Conservation (phyloP, 352 stramenopile species). For the Pythium diclinum region DNA sequence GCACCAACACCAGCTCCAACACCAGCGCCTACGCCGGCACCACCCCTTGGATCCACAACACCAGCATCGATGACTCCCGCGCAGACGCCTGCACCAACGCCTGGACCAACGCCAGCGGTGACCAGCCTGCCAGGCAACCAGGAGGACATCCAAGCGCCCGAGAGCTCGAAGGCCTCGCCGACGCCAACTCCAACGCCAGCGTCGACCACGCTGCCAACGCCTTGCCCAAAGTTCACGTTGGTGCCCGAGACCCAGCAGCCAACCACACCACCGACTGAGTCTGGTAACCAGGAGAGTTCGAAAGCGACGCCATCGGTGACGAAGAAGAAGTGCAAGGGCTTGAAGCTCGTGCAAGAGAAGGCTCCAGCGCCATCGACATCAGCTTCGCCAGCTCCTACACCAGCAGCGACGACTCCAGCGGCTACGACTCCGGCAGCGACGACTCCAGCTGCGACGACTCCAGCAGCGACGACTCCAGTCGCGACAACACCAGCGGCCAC, state of each 20-base stretch:
- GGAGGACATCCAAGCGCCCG: background rate
- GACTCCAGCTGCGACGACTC: background rate
- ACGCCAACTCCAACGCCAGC: slow-evolving; percentile 1
- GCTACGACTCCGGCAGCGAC: background rate
- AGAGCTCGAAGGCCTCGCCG: too few relatives aligned
- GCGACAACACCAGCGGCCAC: background rate
- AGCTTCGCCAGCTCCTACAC: background rate
- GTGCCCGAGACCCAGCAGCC: slow-evolving; percentile 4
- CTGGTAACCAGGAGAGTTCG: background rate
- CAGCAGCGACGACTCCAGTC: background rate
- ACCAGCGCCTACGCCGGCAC: background rate
- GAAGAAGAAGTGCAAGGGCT: background rate
- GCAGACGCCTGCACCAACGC: background rate
- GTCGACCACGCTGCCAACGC: background rate
- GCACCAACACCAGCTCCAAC: background rate
- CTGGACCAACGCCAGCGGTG: background rate
- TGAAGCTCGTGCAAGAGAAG: background rate
- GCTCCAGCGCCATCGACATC: background rate
- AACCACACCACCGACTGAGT: background rate
- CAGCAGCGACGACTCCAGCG: background rate
- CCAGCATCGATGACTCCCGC: background rate
- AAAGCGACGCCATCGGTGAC: background rate
- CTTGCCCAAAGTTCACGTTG: slow-evolving; percentile 9
- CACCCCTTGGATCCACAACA: background rate
- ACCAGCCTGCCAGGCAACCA: background rate